Conservation (phyloP, 2,329 filamentous ascomycete species). For the Clonostachys rhizophaga region DNA sequence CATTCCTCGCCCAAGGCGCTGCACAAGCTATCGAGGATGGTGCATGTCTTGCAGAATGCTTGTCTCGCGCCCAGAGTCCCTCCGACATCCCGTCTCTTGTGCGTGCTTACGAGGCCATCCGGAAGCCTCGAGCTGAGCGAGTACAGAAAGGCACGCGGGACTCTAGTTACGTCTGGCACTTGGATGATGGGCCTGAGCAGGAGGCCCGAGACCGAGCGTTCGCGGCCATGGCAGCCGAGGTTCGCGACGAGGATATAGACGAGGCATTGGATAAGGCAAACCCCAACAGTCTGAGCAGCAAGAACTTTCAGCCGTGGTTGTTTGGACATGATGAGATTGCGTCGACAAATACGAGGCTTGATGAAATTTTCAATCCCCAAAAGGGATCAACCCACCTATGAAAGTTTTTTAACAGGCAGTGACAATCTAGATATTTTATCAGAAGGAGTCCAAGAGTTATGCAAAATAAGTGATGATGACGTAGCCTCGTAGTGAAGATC, state of each 20-base stretch:
- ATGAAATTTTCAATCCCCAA: no score
- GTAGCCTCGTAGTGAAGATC: no score
- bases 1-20: slow-evolving; percentile 6
- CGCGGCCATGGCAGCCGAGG: neutral
- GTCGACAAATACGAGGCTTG: neutral
- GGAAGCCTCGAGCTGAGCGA: slow-evolving; percentile 2
- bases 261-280: neutral
- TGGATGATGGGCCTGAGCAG: slow-evolving; percentile 4
- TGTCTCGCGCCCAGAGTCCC: neutral
- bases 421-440: no score
- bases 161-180: slow-evolving; percentile 3
- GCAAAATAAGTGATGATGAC: no score
- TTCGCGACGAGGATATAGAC: no score
- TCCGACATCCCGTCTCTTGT: neutral
- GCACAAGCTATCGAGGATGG: slow-evolving; percentile 5
- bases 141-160: slow-evolving; percentile 1
- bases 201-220: slow-evolving; percentile 1
- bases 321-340: slow-evolving; percentile 3
- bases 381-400: no score
- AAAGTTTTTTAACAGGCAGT: no score
- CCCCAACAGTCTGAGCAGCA: slow-evolving; percentile 2
- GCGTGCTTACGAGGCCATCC: slow-evolving; percentile 1
- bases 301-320: slow-evolving; percentile 4
- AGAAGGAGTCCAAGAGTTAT: no score
- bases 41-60: slow-evolving; percentile 2